Conservation (phyloP, 345 rosid species). For the Acer yangbiense region DNA sequence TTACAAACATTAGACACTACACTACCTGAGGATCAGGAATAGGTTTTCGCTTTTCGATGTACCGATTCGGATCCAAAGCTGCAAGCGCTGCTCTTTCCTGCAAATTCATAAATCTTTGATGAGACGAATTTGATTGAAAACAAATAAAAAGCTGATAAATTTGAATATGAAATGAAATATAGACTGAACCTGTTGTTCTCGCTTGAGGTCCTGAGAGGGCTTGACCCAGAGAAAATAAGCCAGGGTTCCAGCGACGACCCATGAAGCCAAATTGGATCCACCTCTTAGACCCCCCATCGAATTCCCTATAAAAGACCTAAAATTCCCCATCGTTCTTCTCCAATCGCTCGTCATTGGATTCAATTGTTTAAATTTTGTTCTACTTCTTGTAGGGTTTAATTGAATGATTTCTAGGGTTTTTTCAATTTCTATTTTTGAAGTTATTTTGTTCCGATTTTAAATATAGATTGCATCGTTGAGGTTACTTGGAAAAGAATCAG, state of each 20-base stretch:
- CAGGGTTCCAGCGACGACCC: conserved; percentile 89
- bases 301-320: conserved; percentile 70
- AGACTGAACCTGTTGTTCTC: conserved; percentile 67
- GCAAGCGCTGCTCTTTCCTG: conserved; percentile 81
- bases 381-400: background rate
- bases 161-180: background rate
- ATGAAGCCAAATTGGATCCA: conserved; percentile 70
- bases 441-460: background rate
- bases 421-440: background rate
- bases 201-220: conserved; percentile 85
- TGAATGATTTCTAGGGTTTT: background rate
- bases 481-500: too few relatives aligned
- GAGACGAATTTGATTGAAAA: background rate
- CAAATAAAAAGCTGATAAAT: background rate
- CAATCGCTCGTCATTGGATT: conserved; percentile 53
- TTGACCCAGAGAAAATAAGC: conserved; percentile 95
- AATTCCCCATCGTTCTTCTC: conserved; percentile 66
- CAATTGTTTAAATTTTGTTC: background rate
- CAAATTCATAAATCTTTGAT: background rate
- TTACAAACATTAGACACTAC: background rate
- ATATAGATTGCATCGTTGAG: too few relatives aligned
- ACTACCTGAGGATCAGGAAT: conserved; percentile 86
- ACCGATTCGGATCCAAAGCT: conserved; percentile 64
- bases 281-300: conserved; percentile 91
- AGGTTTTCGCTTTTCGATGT: conserved; percentile 74